These are phyloP conservation scores for Vachellia collinsii DNA, from an alignment of 306 rosid genomes.

Conservation along the genomic window DNA sequence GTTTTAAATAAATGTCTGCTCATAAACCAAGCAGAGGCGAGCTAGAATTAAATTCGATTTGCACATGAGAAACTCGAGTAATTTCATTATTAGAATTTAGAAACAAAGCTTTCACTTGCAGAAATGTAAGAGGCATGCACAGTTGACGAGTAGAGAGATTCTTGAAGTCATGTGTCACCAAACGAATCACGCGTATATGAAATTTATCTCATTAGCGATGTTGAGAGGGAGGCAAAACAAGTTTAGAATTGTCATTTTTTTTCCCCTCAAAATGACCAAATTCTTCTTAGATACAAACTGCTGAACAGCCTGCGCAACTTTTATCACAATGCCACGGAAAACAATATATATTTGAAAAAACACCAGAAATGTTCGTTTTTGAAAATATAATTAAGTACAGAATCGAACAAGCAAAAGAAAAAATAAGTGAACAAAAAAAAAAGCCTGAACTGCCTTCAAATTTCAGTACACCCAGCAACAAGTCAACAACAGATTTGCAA, in stretches of 20 bases:
- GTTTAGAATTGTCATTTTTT: neutral
- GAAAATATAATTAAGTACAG: neutral
- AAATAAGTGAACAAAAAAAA: neutral
- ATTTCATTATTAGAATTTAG: neutral
- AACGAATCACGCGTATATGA: conserved; percentile 5
- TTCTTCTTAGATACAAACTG: neutral
- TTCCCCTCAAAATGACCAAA: neutral
- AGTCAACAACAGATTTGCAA: neutral
- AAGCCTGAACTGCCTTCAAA: neutral
- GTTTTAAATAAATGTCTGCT: conserved; percentile 1
- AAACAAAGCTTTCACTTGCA: neutral
- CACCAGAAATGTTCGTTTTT: neutral
- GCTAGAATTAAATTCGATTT: conserved; percentile 8
- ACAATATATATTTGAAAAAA: neutral
- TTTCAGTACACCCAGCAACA: neutral
- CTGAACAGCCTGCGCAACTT: conserved; percentile 5
- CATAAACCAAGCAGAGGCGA: neutral
- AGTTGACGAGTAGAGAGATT: conserved; percentile 15
- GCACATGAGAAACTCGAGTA: neutral
- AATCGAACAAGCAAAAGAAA: neutral
- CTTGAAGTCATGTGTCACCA: conserved; percentile 3
- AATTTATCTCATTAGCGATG: neutral
- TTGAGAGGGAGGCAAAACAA: neutral
- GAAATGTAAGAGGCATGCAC: neutral
- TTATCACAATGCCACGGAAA: neutral